Conservation (phyloP, 495 filamentous ascomycete genomes). For the Cenococcum geophilum region DNA sequence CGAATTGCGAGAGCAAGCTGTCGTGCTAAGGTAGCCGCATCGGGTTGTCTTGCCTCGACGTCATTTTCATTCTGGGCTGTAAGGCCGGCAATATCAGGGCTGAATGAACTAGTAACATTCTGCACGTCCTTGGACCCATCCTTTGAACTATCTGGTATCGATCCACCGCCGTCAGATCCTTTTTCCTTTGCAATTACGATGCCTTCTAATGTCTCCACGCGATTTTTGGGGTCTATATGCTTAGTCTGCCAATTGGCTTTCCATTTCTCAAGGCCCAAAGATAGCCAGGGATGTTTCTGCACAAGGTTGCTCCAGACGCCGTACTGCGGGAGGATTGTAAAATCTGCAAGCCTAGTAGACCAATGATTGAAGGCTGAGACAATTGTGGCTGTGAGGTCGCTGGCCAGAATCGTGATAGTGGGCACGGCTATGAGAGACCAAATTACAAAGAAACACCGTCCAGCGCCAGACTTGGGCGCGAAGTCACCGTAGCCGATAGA, state of each 20-base stretch:
- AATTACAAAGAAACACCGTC: conserved; percentile 40
- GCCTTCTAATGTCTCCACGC: conserved; percentile 14
- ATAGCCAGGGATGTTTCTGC: conserved; percentile 41
- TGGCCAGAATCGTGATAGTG: conserved; percentile 60
- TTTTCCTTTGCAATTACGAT: conserved; percentile 9
- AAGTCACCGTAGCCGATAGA: conserved; percentile 42
- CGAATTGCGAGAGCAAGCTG: conserved; percentile 52
- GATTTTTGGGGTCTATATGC: conserved; percentile 32
- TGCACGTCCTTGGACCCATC: neutral
- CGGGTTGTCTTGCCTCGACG: conserved; percentile 8
- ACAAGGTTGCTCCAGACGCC: conserved; percentile 45
- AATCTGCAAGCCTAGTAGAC: conserved; percentile 49
- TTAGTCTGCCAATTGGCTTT: conserved; percentile 25
- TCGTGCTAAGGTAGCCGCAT: conserved; percentile 43
- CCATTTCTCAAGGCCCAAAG: conserved; percentile 37
- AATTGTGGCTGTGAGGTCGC: conserved; percentile 56
- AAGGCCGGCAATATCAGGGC: conserved; percentile 6
- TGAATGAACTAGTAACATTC: neutral
- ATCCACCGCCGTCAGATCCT: neutral
- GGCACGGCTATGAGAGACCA: conserved; percentile 53
- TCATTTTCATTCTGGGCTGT: neutral
- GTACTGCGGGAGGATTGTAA: conserved; percentile 50
- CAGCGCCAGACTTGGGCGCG: conserved; percentile 37
- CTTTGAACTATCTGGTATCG: neutral
- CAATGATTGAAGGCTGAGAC: conserved; percentile 51